Evolutionary conservation across 1,284 basidiomycete species (phyloP), one percentile per base, ranked within the genome.

Genomic region (Cutaneotrichosporon mucoides): DNA sequence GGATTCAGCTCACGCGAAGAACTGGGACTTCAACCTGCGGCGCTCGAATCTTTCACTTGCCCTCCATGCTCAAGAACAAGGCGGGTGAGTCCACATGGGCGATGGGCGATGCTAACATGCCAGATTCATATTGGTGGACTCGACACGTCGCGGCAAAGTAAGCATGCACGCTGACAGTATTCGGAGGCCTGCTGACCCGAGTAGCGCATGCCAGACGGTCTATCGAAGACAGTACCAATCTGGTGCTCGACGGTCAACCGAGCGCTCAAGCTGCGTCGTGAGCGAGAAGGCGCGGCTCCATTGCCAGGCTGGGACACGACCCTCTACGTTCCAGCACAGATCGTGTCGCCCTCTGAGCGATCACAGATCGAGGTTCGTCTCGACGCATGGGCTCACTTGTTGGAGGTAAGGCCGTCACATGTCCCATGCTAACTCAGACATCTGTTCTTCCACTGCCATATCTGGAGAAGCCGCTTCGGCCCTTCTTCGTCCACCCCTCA

Each of bases 231-330:
- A 0, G 83, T 97, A 0, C 93, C 95, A 0, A 90, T 94, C 49
- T 99, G 95, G 95, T 98, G 95, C 73, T 82, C 90, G 2, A 91
- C 95, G 3, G 81, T 98, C 66, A 98, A 97, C 70, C 82, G 84
- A 7, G 90, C 91, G 0, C 67, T 88, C 12, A 49, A 55, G 2
- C 47, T 68, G 10, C 63, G 68, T 2, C 42, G 62, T 11, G 37
- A 35, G 35, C 41, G 48, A 5, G 40, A 42, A 4, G 63, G 45
- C 10, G 12, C 10, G 36, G 15, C 43, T 1, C 34, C 43, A 6
- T 56, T 56, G 8, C 54, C 51, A 4, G 61, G 55, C 2, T 78
- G 76, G 76, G 71, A 76, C 47, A 64, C 64, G 6, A 46, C 59
- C 6, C 58, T 76, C n/a, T 77, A 76, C 55, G 66, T 75, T 0